Evolutionary conservation across 2,329 filamentous ascomycete species (phyloP), one percentile per base, ranked within the genome.

Genomic region (Dactylonectria macrodidyma): DNA sequence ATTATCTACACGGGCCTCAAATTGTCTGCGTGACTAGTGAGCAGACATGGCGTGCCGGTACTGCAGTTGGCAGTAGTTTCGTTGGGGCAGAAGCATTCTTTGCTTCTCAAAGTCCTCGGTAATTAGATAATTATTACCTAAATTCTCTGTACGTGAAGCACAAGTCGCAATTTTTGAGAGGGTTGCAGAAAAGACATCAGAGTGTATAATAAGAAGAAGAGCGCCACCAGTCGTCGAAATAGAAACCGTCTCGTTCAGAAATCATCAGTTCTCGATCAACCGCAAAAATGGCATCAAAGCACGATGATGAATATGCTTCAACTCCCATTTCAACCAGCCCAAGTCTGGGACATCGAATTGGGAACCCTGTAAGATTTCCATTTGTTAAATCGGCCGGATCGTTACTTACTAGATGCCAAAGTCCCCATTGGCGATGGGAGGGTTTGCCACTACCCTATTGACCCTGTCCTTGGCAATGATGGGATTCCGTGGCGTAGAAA

Each of bases 381-480:
- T 16, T 14, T 19, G 9, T 22, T 10, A 16, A 22, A 8, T 24
- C 14, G 33, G 22, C 19, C 14, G 16, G 50, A n/a, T 5, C 26
- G 12, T 12, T 51, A 44, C 61, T 58, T 44, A 57, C 61, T n/a
- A 19, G 9, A 34, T 50, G 6, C 30, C 33, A 50, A 57, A 65
- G 62, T 52, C 62, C n/a, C 65, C 65, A 36, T 24, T 67, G 8
- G 65, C 56, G 1, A 60, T 65, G 34, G 60, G 60, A 5, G 59
- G 50, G 2, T 89, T 89, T 68, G 83, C 85, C 0, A 88, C 86
- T 2, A 89, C 87, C 0, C 71, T 89, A 16, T 88, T 85, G 0
- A 88, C 86, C 0, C 77, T 89, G 1, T 87, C 86, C 0, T 76
- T 88, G 1, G 82, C 83, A n/a, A 74, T 89, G 56, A 88, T 89